Percentiles rank a stretch among this genome's conserved stretches.
These are phyloP conservation scores for Phytophthora sp. DNA, from an alignment of 352 stramenopile species.

Conservation along the genomic window DNA sequence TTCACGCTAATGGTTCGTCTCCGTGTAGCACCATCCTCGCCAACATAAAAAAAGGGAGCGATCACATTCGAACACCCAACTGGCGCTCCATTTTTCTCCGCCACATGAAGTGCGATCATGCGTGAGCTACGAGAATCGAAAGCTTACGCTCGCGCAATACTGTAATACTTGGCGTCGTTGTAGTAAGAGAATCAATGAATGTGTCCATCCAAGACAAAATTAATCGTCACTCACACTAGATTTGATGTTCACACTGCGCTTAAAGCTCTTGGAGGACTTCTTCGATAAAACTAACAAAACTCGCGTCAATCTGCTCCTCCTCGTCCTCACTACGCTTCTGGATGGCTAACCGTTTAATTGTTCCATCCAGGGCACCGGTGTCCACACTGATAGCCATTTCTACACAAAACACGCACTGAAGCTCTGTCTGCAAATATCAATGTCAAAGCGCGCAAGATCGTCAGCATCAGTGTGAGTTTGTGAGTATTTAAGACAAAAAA, in stretches of 20 bases:
- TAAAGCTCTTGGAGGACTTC: conserved; percentile 77
- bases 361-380: conserved; percentile 58
- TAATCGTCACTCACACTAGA: conserved; percentile 34
- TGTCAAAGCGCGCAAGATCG: conserved; percentile 1
- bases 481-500: neutral
- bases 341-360: conserved; percentile 76
- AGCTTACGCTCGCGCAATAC: no score
- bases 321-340: conserved; percentile 61
- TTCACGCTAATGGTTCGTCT: conserved; percentile 58
- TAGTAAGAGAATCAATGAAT: neutral
- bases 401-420: conserved; percentile 84
- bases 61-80: conserved; percentile 67
- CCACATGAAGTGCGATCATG: conserved; percentile 59
- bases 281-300: conserved; percentile 89
- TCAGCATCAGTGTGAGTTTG: no score
- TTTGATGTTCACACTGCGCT: conserved; percentile 19
- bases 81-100: conserved; percentile 79
- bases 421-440: conserved; percentile 49
- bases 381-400: conserved; percentile 77
- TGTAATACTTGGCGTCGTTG: neutral
- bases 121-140: conserved; percentile 10
- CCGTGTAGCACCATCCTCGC: conserved; percentile 70
- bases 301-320: conserved; percentile 81
- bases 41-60: conserved; percentile 58
- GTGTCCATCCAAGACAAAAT: no score